phyloP scores from a whole-genome alignment of 2,329 filamentous ascomycete genomes.

The Claviceps sp. region DNA sequence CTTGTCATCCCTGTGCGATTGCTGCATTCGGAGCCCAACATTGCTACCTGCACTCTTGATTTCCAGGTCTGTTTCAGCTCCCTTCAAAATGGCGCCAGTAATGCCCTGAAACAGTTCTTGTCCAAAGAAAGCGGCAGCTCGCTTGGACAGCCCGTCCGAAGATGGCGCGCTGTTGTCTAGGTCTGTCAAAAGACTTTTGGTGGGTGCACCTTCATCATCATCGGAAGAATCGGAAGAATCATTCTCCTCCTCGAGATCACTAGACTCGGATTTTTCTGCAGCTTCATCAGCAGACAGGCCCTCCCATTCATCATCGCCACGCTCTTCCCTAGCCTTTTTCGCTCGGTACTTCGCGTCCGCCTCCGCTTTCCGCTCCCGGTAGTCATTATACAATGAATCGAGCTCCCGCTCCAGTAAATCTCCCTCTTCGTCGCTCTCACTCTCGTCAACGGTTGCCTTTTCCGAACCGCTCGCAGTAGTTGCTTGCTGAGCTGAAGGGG shows the following conservation, averaged over 20 bases:
- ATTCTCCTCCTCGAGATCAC: slow-evolving; percentile 46
- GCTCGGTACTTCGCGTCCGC: slow-evolving; percentile 78
- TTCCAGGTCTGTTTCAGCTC: slow-evolving; percentile 32
- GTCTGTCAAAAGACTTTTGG: slow-evolving; percentile 21
- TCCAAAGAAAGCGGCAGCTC: slow-evolving; percentile 80
- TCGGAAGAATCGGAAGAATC: slow-evolving; percentile 24
- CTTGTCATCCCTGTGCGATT: neutral
- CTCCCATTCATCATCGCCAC: slow-evolving; percentile 82
- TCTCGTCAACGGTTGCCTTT: slow-evolving; percentile 40
- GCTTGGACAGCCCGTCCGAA: slow-evolving; percentile 53
- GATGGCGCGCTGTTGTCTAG: slow-evolving; percentile 30
- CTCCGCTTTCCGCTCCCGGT: slow-evolving; percentile 65
- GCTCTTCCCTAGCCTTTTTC: slow-evolving; percentile 73
- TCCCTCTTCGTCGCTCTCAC: slow-evolving; percentile 62
- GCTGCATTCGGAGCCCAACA: neutral
- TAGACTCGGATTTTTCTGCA: slow-evolving; percentile 34
- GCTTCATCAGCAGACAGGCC: slow-evolving; percentile 62
- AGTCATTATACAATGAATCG: slow-evolving; percentile 77
- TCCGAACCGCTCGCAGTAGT: slow-evolving; percentile 43
- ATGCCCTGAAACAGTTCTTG: slow-evolving; percentile 81
- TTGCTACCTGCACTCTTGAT: slow-evolving; percentile 19
- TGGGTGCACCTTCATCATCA: slow-evolving; percentile 16
- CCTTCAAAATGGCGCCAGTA: slow-evolving; percentile 37
- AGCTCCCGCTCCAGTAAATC: slow-evolving; percentile 75
- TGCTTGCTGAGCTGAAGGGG: slow-evolving; percentile 42